Base-by-base conservation (phyloP, 2,329 filamentous ascomycete genomes). In the Penicillium sp. region DNA sequence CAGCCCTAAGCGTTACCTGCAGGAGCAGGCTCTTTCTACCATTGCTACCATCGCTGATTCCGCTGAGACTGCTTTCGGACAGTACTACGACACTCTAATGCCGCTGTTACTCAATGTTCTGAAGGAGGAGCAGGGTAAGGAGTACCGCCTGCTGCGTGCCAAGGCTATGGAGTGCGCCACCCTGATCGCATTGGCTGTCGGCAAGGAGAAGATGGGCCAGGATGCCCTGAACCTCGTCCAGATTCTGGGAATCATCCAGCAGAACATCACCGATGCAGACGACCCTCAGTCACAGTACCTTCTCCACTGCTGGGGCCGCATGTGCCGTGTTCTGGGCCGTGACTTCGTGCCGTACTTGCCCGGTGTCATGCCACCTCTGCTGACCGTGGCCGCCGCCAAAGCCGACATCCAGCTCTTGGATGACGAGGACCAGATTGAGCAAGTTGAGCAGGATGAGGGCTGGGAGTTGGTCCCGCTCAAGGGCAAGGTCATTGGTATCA, bases 141-240 rank as follows among this genome's bases (percentile, higher is more conserved):
- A 98, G 65, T 91, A 91, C 72, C 82, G 92, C 46, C 77, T 97
- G 41, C 80, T 98, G 33, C 83, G 92, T 50, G 93, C 93, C 43
- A 98, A 98, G 77, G 93, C 93, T 3, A 98, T 98, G 93, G 93
- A 98, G 72, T 98, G 93, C 66, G 92, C 93, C 15, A 98, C 93
- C 6, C 77, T 98, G 38, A 98, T 98, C 64, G 75, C 93, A 28
- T 77, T 98, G 46, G 93, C 93, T 27, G 93, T 98, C 53, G 93
- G 93, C 45, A 93, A 95, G 71, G 88, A 95, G 61, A 87, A 88
- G 54, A 89, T 98, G 71, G 91, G 89, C 8, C 79, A 81, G 56
- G 92, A 98, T 72, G 91, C 92, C 3, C 79, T 93, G 73, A 87
- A 84, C 37, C 78, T 98, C 35, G 92, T 97, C 18, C 85, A 95